Base-by-base conservation (phyloP, 78 protist species). In the Guillardia theta region DNA sequence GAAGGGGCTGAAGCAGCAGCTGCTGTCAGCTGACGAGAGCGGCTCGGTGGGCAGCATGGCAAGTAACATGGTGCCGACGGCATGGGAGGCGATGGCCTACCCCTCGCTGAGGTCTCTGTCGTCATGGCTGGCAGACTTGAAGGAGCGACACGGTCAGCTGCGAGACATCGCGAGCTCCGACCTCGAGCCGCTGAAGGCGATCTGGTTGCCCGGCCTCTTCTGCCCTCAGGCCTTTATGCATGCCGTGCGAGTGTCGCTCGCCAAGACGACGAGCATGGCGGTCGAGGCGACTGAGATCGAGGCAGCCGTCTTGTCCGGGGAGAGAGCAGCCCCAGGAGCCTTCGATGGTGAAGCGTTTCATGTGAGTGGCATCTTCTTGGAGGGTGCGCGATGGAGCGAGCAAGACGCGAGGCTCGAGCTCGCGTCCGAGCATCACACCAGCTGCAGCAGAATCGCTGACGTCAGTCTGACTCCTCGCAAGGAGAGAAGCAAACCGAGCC, bases 171-270 rank as follows among this genome's bases (percentile, higher is more conserved):
- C 88, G 22, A 21, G 36, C 22, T 95, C 95, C 36, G 95, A 96
- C 19, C 27, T 10, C 64, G 45, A 3, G 41, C 87, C 93, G 36
- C 97, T 96, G 45, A 37, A n/a, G 76, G 50, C n/a, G 15, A 92
- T 95, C 19, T 95, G 96, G 96, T 92, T 97, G 39, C 0, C 96
- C 3, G 95, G 95, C 36, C 93, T 97, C 93, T 97, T 97, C 88
- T 95, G 94, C 88, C 98, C 98, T 47, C 96, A 95, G 96, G 93
- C 97, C 30, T 96, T 96, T 92, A 64, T 97, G 33, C 95, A 96
- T 0, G 98, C 98, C n/a, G 96, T 97, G 88, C 94, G 92, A 97
- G 98, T 96, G 39, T 62, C 64, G 37, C 94, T 96, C 3, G 95
- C 98, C 15, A 64, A 95, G 33, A 92, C 48, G 47, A 96, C 94